Percentiles rank a stretch among this genome's conserved stretches.
phyloP scores from a whole-genome alignment of 352 stramenopile species.

The Phytophthora sansomeana region DNA sequence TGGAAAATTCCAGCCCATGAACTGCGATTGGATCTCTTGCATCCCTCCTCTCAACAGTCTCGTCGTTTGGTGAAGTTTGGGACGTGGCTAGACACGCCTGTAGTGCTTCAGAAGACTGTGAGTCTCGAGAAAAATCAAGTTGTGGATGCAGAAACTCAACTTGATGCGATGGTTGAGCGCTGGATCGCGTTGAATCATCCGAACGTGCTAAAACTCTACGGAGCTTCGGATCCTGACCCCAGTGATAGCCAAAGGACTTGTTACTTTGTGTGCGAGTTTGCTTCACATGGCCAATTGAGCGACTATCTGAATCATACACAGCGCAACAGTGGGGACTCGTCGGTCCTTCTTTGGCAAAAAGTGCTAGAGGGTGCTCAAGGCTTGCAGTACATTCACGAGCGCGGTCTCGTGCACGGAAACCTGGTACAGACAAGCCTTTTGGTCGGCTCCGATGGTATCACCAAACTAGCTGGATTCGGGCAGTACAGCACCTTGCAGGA shows the following conservation, averaged over 20 bases:
- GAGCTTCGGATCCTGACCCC: conserved; percentile 10
- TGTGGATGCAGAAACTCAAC: neutral
- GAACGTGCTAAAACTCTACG: conserved; percentile 36
- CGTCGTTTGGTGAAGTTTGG: conserved; percentile 21
- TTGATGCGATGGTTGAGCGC: conserved; percentile 4
- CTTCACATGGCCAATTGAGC: conserved; percentile 19
- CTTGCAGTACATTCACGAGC: conserved; percentile 34
- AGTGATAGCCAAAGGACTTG: no score
- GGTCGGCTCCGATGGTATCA: conserved; percentile 26
- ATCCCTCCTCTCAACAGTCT: conserved; percentile 11
- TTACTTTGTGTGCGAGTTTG: conserved; percentile 41
- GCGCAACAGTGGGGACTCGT: neutral
- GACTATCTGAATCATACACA: conserved; percentile 21
- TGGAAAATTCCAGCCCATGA: conserved; percentile 13
- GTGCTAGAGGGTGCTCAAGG: conserved; percentile 34
- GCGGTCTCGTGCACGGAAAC: conserved; percentile 30
- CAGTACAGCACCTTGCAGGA: neutral
- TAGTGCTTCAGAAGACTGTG: conserved; percentile 21
- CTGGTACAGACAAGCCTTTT: conserved; percentile 27
- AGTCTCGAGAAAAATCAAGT: neutral
- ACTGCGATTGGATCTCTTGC: conserved; percentile 12
- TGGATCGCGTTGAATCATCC: conserved; percentile 35
- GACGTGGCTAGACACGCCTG: conserved; percentile 24
- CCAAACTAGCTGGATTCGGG: conserved; percentile 17
- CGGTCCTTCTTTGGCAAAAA: conserved; percentile 25